A percentile compares a stretch with the other conserved stretches of the same genome.
Conservation (phyloP, 2,329 filamentous ascomycete species). For the Calonectria pteridis region DNA sequence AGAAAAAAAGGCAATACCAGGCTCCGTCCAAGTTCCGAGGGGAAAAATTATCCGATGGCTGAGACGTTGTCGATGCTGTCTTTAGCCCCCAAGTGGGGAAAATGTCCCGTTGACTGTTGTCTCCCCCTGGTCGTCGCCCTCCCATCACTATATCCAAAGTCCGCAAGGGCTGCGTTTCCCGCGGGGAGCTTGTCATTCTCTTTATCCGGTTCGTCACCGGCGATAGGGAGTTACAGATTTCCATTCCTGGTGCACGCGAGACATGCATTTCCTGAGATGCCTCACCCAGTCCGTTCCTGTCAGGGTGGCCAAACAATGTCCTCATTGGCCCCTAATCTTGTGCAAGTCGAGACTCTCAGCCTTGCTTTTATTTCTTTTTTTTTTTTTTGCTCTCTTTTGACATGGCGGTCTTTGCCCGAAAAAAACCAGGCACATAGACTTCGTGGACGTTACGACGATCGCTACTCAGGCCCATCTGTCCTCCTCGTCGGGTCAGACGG, state of each 20-base stretch:
- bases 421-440: conserved; percentile 11
- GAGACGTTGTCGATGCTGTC: not conserved
- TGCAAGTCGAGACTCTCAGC: not conserved
- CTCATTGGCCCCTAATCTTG: not conserved
- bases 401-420: conserved; percentile 5
- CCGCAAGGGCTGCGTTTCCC: not conserved
- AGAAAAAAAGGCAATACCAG: not conserved
- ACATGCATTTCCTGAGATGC: conserved; percentile 2
- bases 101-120: not conserved
- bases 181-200: not conserved
- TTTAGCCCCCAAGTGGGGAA: conserved; percentile 1
- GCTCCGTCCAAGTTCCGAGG: not conserved
- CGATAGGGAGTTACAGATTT: not conserved
- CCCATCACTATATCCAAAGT: conserved; percentile 2
- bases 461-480: not conserved
- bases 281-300: conserved; percentile 11
- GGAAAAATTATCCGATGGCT: conserved; percentile 7
- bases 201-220: conserved; percentile 4
- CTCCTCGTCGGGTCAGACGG: conserved; percentile 9
- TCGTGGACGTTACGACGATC: not conserved
- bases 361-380: not conserved
- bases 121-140: not conserved
- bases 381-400: not conserved
- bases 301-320: not conserved
- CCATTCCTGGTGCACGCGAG: conserved; percentile 7